A percentile compares a stretch with the other conserved stretches of the same genome.
Conservation (phyloP, 2,329 filamentous ascomycete species). For the Helotiales sp. region DNA sequence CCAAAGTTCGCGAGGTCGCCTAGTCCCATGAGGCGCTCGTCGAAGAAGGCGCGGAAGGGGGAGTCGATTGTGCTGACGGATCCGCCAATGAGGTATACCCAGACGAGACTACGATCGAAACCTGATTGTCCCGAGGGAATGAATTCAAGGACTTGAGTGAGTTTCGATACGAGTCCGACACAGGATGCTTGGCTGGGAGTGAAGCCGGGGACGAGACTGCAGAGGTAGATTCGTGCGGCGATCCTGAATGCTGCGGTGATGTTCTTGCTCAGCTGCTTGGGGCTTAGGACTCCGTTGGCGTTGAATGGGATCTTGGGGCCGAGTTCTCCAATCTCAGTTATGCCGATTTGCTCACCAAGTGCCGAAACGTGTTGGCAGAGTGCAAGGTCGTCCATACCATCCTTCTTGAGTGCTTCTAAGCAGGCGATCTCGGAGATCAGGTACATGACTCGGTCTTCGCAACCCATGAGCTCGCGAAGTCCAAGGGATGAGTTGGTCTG, state of each 20-base stretch:
- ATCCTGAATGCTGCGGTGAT: conserved; percentile 89
- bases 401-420: conserved; percentile 82
- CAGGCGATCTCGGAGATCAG: conserved; percentile 97
- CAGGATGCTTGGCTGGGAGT: conserved; percentile 73
- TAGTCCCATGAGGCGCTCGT: conserved; percentile 71
- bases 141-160: conserved; percentile 73
- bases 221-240: conserved; percentile 94
- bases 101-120: conserved; percentile 87
- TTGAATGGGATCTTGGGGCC: conserved; percentile 62
- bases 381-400: conserved; percentile 80
- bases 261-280: conserved; percentile 82
- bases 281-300: conserved; percentile 72
- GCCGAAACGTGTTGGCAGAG: conserved; percentile 87
- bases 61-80: conserved; percentile 73
- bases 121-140: conserved; percentile 81
- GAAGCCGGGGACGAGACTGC: conserved; percentile 89
- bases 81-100: conserved; percentile 89
- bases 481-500: conserved; percentile 61
- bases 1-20: conserved; percentile 78
- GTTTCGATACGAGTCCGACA: conserved; percentile 73
- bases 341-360: conserved; percentile 82
- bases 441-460: conserved; percentile 96
- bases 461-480: conserved; percentile 92
- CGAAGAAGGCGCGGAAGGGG: conserved; percentile 75
- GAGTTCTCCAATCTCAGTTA: conserved; percentile 67